phyloP scores from a whole-genome alignment of 495 filamentous ascomycete genomes.

The Trichoderma virens region DNA sequence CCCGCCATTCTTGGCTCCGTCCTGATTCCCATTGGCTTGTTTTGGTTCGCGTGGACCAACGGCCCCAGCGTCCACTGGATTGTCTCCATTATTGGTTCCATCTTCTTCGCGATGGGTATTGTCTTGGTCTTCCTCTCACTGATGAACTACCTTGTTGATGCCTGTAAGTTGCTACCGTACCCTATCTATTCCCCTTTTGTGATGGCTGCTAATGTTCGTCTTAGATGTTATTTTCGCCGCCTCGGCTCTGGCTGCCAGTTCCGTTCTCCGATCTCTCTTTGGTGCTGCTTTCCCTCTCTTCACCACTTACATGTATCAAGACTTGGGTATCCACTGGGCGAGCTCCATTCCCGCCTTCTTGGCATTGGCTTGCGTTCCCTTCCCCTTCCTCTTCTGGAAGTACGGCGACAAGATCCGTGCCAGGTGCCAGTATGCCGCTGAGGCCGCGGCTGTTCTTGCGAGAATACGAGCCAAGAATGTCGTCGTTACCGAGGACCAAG shows the following conservation, averaged over 20 bases:
- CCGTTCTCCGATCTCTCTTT: slow-evolving; percentile 56
- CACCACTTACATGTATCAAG: slow-evolving; percentile 65
- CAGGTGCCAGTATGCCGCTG: slow-evolving; percentile 67
- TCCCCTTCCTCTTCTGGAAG: slow-evolving; percentile 73
- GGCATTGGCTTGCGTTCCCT: slow-evolving; percentile 65
- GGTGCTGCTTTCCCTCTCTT: slow-evolving; percentile 84
- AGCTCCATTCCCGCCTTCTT: slow-evolving; percentile 71
- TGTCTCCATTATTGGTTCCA: slow-evolving; percentile 38
- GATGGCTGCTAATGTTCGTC: not conserved
- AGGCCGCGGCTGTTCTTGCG: slow-evolving; percentile 48
- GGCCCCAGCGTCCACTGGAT: slow-evolving; percentile 43
- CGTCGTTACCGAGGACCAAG: not conserved
- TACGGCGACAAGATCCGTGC: slow-evolving; percentile 60
- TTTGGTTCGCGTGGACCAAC: slow-evolving; percentile 58
- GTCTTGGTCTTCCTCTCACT: slow-evolving; percentile 61
- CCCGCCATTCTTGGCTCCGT: slow-evolving; percentile 59
- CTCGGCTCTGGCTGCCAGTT: slow-evolving; percentile 70
- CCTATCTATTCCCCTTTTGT: not conserved
- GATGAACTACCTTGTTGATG: slow-evolving; percentile 75
- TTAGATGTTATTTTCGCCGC: slow-evolving; percentile 71
- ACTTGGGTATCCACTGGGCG: slow-evolving; percentile 78
- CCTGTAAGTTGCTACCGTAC: slow-evolving; percentile 24
- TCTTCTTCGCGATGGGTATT: slow-evolving; percentile 40
- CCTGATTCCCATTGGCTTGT: slow-evolving; percentile 44
- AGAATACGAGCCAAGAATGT: slow-evolving; percentile 16